These are phyloP conservation scores for Penicillium egyptiacum DNA, from an alignment of 495 filamentous ascomycete genomes.

Conservation along the genomic window DNA sequence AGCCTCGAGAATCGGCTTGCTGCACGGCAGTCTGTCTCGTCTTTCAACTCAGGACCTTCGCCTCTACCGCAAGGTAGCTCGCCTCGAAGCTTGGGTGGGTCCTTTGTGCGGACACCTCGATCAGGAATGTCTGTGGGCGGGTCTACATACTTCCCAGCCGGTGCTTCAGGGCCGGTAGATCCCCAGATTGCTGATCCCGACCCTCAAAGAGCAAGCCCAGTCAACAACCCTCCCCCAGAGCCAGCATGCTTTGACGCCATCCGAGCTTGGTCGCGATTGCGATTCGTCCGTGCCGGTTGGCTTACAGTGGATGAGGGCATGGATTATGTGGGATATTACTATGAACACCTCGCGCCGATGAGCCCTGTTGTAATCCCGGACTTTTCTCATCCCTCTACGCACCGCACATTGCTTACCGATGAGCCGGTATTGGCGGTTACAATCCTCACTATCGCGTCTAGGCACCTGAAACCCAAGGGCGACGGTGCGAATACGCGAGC, in stretches of 20 bases:
- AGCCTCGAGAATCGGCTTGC: constrained; percentile 41
- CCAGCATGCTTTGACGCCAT: constrained; percentile 60
- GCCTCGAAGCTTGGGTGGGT: constrained; percentile 38
- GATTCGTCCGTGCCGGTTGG: constrained; percentile 95
- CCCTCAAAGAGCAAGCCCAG: constrained; percentile 29
- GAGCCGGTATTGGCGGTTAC: constrained; percentile 92
- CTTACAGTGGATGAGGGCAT: constrained; percentile 92
- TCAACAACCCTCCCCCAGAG: constrained; percentile 27
- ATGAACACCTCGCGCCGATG: constrained; percentile 81
- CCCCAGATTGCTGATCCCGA: constrained; percentile 32
- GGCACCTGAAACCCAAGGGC: constrained; percentile 76
- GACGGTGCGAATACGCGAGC: constrained; percentile 80
- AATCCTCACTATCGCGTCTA: constrained; percentile 83
- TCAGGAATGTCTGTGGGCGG: constrained; percentile 33
- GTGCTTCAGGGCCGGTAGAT: constrained; percentile 31
- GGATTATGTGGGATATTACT: constrained; percentile 92
- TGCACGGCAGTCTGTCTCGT: constrained; percentile 43
- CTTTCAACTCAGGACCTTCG: constrained; percentile 45
- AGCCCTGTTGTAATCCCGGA: constrained; percentile 89
- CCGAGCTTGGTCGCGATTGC: constrained; percentile 82
- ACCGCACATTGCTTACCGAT: constrained; percentile 75
- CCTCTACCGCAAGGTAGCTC: constrained; percentile 43
- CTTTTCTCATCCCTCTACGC: constrained; percentile 70
- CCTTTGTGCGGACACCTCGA: constrained; percentile 38
- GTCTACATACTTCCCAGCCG: constrained; percentile 31